phyloP scores from a whole-genome alignment of 371 early-diverging fungal species.

The Mucor sp. region DNA sequence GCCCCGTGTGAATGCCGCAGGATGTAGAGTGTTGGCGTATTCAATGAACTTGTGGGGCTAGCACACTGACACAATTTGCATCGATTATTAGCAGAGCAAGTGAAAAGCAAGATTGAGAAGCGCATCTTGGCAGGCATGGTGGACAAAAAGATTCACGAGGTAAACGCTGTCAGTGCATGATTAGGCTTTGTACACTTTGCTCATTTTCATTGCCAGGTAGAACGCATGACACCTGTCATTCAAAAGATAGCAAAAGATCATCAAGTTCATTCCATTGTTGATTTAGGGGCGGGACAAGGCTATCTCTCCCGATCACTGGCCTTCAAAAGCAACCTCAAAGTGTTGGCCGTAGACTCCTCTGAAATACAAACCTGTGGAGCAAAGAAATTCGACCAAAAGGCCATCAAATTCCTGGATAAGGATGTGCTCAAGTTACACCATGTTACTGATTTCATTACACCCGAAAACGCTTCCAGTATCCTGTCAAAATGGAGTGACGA shows the following conservation, averaged over 20 bases:
- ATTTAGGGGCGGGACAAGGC: constrained; percentile 77
- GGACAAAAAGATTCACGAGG: constrained; percentile 73
- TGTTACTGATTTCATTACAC: constrained; percentile 59
- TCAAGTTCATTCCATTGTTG: constrained; percentile 54
- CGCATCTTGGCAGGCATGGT: constrained; percentile 67
- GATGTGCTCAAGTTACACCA: constrained; percentile 45
- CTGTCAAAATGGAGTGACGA: constrained; percentile 38
- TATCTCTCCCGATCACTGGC: constrained; percentile 79
- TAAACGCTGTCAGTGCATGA: neutral
- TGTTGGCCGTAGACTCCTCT: constrained; percentile 82
- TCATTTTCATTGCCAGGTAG: constrained; percentile 42
- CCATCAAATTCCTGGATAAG: constrained; percentile 32
- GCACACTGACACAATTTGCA: neutral
- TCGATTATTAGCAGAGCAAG: constrained; percentile 6
- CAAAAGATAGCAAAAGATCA: constrained; percentile 45
- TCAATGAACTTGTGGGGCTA: neutral
- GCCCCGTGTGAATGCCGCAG: constrained; percentile 18
- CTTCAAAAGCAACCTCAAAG: constrained; percentile 66
- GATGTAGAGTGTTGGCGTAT: constrained; percentile 8
- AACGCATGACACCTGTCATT: constrained; percentile 62
- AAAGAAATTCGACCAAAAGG: constrained; percentile 60
- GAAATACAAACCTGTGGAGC: constrained; percentile 84
- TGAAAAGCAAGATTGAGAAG: constrained; percentile 18
- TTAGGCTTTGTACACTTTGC: neutral
- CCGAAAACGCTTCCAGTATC: constrained; percentile 50